Base-by-base conservation (phyloP, 345 rosid species). In the Lepidium africanum region DNA sequence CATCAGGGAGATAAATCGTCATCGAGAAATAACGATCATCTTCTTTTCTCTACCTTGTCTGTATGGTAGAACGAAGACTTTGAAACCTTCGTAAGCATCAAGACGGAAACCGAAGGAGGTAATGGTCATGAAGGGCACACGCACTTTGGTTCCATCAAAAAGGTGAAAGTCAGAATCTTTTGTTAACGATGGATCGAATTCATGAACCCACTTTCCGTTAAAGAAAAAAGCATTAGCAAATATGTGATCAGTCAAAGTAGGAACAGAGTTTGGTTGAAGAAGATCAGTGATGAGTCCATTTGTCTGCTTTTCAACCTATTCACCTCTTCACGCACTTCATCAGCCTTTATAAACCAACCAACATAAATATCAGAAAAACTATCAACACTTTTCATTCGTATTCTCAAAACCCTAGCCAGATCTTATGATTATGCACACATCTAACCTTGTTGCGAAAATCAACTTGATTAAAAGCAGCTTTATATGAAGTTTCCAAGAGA, bases 251-350 rank as follows among this genome's bases (percentile, higher is more conserved):
- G 71, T 67, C 63, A 9, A 4, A n/a, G 54, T 2, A 67, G 36
- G 0, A 13, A 35, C 45, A 43, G 43, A 42, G 1, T 21, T 17
- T 12, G 41, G 66, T 62, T 6, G 0, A 46, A 67, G 53, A 19
- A 67, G 71, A 40, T 42, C 7, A 54, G 71, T 67, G 72, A 68
- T 68, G 64, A 67, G 72, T 21, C 56, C 64, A n/a, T 47, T 56
- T 10, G 72, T 67, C 56, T 56, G 16, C 63, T 83, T 79, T 46
- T 82, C 86, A 36, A 85, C 86, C 95, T 90, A 87, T 7, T 87
- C 32, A 90, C 90, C 74, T 82, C 82, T 45, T 41, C 43, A n/a
- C n/a, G n/a, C n/a, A n/a, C n/a, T n/a, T n/a, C n/a, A n/a, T n/a
- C n/a, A n/a, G n/a, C n/a, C n/a, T n/a, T n/a, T n/a, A n/a, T n/a